Evolutionary conservation across 345 rosid species (phyloP), one percentile per base, ranked within the genome.

Genomic region (Durio zibethinus): DNA sequence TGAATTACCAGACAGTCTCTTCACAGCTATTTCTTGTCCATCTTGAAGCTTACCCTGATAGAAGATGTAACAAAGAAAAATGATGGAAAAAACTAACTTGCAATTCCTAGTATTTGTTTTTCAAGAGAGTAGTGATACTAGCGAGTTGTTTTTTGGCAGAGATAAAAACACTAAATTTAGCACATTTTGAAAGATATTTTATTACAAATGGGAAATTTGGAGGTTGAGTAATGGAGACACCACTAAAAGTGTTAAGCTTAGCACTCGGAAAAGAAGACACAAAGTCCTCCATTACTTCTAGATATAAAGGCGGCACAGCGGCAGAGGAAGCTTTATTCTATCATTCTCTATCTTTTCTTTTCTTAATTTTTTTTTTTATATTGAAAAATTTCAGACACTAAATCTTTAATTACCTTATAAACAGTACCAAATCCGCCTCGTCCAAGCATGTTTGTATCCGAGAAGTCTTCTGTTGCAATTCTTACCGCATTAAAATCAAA

Each of bases 341-440:
- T 35, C 38, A 35, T 35, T 35, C 38, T 35, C 38, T 35, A 35
- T 0, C 36, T 33, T 33, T 33, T 33, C 36, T 33, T 16, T 33
- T 33, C 7, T 18, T n/a, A n/a, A n/a, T n/a, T 23, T 35, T 35
- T 18, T 8, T 5, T 3, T 7, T 63, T 18, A 35, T 62, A 35
- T 1, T 38, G 31, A 25, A n/a, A 38, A 38, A 2, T 42, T 42
- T 42, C 53, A 23, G 5, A 2, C 0, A 25, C 1, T 3, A 29
- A 27, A 48, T 48, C 43, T 4, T 43, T 0, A 71, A 10, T 47
- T 75, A 75, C 77, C 77, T 59, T 75, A 31, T 75, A 75, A 27
- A 75, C 56, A 20, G 45, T 1, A 20, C 69, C 77, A 75, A 75
- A 75, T 60, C 77, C 77, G 16, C 77, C 59, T 60, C 21, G 10